Evolutionary conservation across 495 filamentous ascomycete species (phyloP).

Genomic region (Xylaria scruposa): DNA sequence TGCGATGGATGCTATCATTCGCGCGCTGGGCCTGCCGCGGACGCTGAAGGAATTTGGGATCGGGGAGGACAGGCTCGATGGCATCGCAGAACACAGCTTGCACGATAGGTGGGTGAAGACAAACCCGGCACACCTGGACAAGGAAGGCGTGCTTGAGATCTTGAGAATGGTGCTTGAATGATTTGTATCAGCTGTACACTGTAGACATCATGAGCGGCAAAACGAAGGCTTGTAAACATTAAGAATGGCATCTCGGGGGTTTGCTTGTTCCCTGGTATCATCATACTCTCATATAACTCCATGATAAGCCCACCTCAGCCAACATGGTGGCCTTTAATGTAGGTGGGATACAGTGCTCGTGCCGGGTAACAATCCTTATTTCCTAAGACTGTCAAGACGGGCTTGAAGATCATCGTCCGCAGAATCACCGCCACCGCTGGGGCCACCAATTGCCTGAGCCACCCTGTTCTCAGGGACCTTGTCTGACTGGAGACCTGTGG

Average conservation of each 20-base stretch:
- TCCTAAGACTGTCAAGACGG: slow-evolving; percentile 77
- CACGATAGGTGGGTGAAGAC: slow-evolving; percentile 52
- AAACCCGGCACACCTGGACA: slow-evolving; percentile 35
- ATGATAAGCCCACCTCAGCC: slow-evolving; percentile 4
- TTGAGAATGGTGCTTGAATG: slow-evolving; percentile 39
- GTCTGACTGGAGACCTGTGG: slow-evolving; percentile 68
- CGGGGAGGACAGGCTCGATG: slow-evolving; percentile 58
- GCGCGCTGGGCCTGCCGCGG: slow-evolving; percentile 61
- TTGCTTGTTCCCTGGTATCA: neutral
- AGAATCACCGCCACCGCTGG: slow-evolving; percentile 58
- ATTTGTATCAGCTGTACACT: slow-evolving; percentile 17
- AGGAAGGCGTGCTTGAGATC: slow-evolving; percentile 34
- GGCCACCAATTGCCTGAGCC: slow-evolving; percentile 75
- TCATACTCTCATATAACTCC: neutral
- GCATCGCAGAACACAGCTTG: slow-evolving; percentile 59
- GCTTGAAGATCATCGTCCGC: slow-evolving; percentile 84
- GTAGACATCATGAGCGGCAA: neutral
- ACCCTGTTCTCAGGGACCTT: slow-evolving; percentile 67
- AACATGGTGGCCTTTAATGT: neutral
- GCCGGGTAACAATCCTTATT: slow-evolving; percentile 39
- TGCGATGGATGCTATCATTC: slow-evolving; percentile 61
- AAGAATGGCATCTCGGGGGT: slow-evolving; percentile 13
- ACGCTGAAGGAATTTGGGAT: slow-evolving; percentile 62
- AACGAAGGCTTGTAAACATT: neutral
- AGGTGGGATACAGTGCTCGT: slow-evolving; percentile 1